Evolutionary conservation across 305 asterid species (phyloP).

Genomic region (Vinca major): DNA sequence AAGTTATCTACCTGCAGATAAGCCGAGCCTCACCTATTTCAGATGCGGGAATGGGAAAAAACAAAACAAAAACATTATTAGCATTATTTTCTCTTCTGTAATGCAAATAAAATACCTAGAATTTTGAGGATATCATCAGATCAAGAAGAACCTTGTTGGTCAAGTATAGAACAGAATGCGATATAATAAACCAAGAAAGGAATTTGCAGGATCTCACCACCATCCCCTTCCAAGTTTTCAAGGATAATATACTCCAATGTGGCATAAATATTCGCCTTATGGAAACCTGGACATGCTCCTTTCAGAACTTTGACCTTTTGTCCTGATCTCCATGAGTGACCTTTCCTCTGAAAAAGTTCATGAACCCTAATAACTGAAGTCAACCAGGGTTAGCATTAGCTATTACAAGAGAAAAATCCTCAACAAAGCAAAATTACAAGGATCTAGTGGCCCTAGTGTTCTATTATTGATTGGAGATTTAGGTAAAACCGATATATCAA

Average conservation of each 20-base stretch:
- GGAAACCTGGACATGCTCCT: conserved; percentile 60
- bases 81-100: neutral
- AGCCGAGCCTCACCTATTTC: conserved; percentile 55
- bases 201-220: conserved; percentile 33
- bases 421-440: too few relatives aligned
- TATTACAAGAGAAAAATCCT: neutral
- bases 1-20: conserved; percentile 52
- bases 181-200: neutral
- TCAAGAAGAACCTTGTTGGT: neutral
- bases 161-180: neutral
- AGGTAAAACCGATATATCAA: neutral
- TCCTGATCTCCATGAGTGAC: conserved; percentile 49
- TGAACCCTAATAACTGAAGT: conserved; percentile 55
- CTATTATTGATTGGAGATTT: neutral
- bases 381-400: neutral
- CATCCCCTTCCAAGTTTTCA: conserved; percentile 57
- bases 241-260: conserved; percentile 55
- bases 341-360: conserved; percentile 40
- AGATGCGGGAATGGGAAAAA: neutral
- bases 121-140: too few relatives aligned
- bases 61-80: conserved; percentile 6
- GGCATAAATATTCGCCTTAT: conserved; percentile 38
- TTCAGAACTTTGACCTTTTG: conserved; percentile 51
- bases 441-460: neutral
- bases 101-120: neutral